Evolutionary conservation across 2,329 filamentous ascomycete species (phyloP).

Genomic region (Mycosphaerella arachidis): DNA sequence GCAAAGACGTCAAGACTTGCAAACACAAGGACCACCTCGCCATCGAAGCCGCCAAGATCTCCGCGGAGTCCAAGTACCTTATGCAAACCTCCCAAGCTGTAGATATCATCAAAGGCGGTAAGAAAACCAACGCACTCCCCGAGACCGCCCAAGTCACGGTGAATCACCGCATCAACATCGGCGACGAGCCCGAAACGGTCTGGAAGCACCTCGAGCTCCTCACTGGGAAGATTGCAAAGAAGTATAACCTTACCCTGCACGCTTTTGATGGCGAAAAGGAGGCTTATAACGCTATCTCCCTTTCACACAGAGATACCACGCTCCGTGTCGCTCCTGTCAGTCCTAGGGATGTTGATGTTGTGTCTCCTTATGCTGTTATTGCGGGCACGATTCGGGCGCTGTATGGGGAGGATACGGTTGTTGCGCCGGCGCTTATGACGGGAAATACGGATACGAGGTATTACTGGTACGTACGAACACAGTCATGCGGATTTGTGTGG

Average conservation of each 20-base stretch:
- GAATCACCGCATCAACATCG: conserved; percentile 56
- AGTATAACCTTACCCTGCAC: conserved; percentile 47
- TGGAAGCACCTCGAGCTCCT: conserved; percentile 46
- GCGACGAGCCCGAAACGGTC: conserved; percentile 46
- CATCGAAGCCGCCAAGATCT: conserved; percentile 36
- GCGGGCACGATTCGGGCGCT: conserved; percentile 42
- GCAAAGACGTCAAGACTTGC: conserved; percentile 30
- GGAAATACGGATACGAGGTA: conserved; percentile 35
- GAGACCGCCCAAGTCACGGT: conserved; percentile 51
- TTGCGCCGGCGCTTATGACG: conserved; percentile 35
- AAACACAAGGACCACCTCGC: conserved; percentile 34
- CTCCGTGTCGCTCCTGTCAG: conserved; percentile 34
- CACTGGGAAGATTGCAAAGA: conserved; percentile 44
- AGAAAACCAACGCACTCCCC: conserved; percentile 57
- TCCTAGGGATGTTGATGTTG: conserved; percentile 34
- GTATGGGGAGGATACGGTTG: conserved; percentile 40
- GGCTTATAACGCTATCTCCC: conserved; percentile 30
- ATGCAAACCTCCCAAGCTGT: conserved; percentile 56
- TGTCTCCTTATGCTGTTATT: conserved; percentile 32
- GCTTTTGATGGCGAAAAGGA: conserved; percentile 44
- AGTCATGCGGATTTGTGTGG: too few relatives aligned
- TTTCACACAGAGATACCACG: conserved; percentile 24
- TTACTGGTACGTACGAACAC: conserved; percentile 22
- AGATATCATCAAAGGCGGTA: conserved; percentile 51
- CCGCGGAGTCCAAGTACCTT: conserved; percentile 46